Base-by-base conservation (phyloP, 768 basidiomycete genomes). In the Mycena venus region DNA sequence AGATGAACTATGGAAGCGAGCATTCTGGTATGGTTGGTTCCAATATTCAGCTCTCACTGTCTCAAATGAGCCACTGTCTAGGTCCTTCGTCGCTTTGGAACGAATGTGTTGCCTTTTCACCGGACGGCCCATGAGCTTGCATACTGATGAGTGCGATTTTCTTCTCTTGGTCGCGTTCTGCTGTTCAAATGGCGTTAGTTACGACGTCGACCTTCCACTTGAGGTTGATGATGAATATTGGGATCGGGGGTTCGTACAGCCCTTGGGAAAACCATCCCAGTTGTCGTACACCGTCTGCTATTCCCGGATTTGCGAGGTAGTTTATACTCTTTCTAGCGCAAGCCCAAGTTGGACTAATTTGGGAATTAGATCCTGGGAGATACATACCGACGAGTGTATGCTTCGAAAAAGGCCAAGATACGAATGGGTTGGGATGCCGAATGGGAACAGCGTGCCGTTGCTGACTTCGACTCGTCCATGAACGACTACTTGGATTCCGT, bases 1-100 rank as follows among this genome's bases (percentile, higher is more conserved):
- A 71, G 86, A 90, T 51, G 92, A 94, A 78, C 83, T 91, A 23
- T 90, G 89, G 85, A 91, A 91, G 75, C 88, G 90, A 0, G 84
- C 86, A 14, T 91, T 90, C 77, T 91, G 90, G 90, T 89, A 73
- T 23, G 78, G 23, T 17, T n/a, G n/a, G n/a, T n/a, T n/a, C n/a
- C n/a, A n/a, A n/a, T n/a, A n/a, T n/a, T n/a, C n/a, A n/a, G n/a
- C n/a, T n/a, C n/a, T n/a, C n/a, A n/a, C n/a, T n/a, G n/a, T n/a
- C n/a, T n/a, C n/a, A n/a, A n/a, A n/a, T n/a, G n/a, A n/a, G n/a
- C n/a, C n/a, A n/a, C n/a, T n/a, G 4, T 23, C 19, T 23, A 51
- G 49, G 49, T 25, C 49, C 11, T 51, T 21, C 49, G 2, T 59
- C 12, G 17, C 10, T 9, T 25, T n/a, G 11, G 58, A 59, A 4